Percentiles rank a stretch among this genome's conserved stretches.
These are phyloP conservation scores for Pythium aquatile DNA, from an alignment of 352 stramenopile species.

Conservation along the genomic window DNA sequence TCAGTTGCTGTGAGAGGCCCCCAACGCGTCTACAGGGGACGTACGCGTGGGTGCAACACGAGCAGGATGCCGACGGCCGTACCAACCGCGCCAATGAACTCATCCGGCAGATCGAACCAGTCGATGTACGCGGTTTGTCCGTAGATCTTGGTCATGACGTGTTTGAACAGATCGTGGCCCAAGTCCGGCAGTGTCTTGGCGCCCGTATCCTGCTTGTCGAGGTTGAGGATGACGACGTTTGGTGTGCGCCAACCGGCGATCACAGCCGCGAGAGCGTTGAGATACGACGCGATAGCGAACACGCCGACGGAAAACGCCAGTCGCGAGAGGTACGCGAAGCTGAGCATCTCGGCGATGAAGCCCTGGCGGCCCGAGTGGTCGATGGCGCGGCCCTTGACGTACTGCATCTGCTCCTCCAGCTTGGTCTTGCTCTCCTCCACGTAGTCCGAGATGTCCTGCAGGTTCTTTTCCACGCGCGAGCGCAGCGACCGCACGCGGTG, in stretches of 20 bases:
- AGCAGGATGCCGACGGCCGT: conserved; percentile 67
- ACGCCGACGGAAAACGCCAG: conserved; percentile 76
- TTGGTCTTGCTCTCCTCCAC: conserved; percentile 58
- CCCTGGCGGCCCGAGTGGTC: conserved; percentile 74
- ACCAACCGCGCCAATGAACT: conserved; percentile 76
- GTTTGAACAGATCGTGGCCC: conserved; percentile 86
- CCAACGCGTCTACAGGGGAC: conserved; percentile 7
- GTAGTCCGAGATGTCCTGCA: conserved; percentile 78
- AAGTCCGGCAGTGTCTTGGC: conserved; percentile 81
- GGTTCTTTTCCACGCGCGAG: conserved; percentile 64
- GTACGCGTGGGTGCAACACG: conserved; percentile 74
- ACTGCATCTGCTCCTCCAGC: conserved; percentile 71
- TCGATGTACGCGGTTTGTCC: conserved; percentile 80
- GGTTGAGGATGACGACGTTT: conserved; percentile 75
- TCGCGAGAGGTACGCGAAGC: conserved; percentile 80
- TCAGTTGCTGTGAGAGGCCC: no score
- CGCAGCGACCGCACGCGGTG: conserved; percentile 42
- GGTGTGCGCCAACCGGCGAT: conserved; percentile 83
- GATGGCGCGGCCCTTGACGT: conserved; percentile 68
- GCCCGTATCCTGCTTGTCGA: conserved; percentile 55
- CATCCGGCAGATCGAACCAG: conserved; percentile 82
- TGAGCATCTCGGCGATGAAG: conserved; percentile 88
- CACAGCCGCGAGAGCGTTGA: conserved; percentile 79
- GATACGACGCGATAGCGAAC: conserved; percentile 75
- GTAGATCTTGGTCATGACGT: conserved; percentile 83